A percentile compares a stretch with the other conserved stretches of the same genome.
phyloP scores from a whole-genome alignment of 345 rosid species.

The Gossypium australe region DNA sequence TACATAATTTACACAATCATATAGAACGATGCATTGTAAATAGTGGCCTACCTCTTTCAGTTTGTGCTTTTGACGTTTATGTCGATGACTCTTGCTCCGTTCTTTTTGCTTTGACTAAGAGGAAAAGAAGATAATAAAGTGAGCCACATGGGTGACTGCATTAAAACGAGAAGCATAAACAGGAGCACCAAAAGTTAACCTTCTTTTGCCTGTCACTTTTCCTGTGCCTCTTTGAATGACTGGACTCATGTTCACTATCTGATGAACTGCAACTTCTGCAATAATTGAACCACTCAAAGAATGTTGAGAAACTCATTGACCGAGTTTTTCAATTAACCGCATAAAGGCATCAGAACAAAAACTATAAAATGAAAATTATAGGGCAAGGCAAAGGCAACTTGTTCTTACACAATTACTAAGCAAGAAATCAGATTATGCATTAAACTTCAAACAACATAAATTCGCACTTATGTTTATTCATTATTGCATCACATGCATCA shows the following conservation, averaged over 20 bases:
- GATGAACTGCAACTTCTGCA: constrained; percentile 43
- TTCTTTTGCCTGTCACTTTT: constrained; percentile 68
- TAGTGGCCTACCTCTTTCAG: constrained; percentile 60
- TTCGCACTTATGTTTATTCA: neutral
- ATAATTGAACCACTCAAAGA: constrained; percentile 9
- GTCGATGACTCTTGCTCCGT: constrained; percentile 57
- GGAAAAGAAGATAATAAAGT: constrained; percentile 8
- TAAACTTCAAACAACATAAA: neutral
- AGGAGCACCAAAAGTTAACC: constrained; percentile 35
- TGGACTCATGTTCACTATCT: constrained; percentile 59
- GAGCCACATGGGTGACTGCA: neutral
- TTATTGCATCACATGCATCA: neutral
- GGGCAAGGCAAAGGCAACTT: neutral
- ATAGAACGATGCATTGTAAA: constrained; percentile 10
- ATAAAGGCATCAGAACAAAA: neutral
- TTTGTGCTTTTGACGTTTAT: constrained; percentile 66
- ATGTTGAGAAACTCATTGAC: constrained; percentile 7
- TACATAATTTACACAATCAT: neutral
- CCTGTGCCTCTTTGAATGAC: constrained; percentile 58
- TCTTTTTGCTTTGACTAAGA: constrained; percentile 69
- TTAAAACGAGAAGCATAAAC: neutral
- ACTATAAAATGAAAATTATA: neutral
- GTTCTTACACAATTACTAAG: neutral
- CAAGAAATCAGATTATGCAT: neutral
- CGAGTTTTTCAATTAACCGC: neutral